Percentiles rank a stretch among this genome's conserved stretches.
These are phyloP conservation scores for Tuber borchii DNA, from an alignment of 495 filamentous ascomycete species.

Conservation along the genomic window DNA sequence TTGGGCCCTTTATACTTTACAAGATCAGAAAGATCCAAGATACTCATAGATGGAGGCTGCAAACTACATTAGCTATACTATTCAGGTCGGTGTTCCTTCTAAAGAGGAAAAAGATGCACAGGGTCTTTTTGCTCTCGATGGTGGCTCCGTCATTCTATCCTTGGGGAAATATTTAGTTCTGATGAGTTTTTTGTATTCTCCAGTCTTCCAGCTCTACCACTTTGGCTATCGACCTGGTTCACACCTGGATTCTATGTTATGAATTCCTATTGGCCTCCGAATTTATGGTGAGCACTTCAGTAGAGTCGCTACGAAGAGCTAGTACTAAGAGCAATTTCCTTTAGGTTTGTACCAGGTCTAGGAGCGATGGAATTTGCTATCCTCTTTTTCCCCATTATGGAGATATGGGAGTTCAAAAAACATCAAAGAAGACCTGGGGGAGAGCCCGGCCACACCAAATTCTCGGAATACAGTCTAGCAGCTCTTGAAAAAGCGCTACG, in stretches of 20 bases:
- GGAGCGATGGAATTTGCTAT: slow-evolving; percentile 51
- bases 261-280: slow-evolving; percentile 39
- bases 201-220: slow-evolving; percentile 34
- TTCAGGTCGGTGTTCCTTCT: slow-evolving; percentile 28
- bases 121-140: background rate
- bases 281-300: slow-evolving; percentile 22
- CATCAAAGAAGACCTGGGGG: slow-evolving; percentile 33
- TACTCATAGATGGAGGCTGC: slow-evolving; percentile 38
- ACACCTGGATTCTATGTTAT: slow-evolving; percentile 34
- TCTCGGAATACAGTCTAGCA: slow-evolving; percentile 48
- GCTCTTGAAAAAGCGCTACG: slow-evolving; percentile 51
- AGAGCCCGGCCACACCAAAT: slow-evolving; percentile 40
- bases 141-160: background rate
- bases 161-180: background rate
- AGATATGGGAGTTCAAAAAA: slow-evolving; percentile 45
- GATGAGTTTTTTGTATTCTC: slow-evolving; percentile 7
- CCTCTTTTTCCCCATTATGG: slow-evolving; percentile 51
- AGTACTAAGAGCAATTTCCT: background rate
- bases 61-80: slow-evolving; percentile 39
- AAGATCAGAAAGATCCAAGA: slow-evolving; percentile 40
- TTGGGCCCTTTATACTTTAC: slow-evolving; percentile 36
- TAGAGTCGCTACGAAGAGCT: background rate
- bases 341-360: slow-evolving; percentile 50
- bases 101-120: slow-evolving; percentile 1
- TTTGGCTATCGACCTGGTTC: slow-evolving; percentile 37